Percentiles rank a stretch among this genome's conserved stretches.
Evolutionary conservation across 306 rosid species (phyloP).

Genomic region (Trichosanthes truncata): DNA sequence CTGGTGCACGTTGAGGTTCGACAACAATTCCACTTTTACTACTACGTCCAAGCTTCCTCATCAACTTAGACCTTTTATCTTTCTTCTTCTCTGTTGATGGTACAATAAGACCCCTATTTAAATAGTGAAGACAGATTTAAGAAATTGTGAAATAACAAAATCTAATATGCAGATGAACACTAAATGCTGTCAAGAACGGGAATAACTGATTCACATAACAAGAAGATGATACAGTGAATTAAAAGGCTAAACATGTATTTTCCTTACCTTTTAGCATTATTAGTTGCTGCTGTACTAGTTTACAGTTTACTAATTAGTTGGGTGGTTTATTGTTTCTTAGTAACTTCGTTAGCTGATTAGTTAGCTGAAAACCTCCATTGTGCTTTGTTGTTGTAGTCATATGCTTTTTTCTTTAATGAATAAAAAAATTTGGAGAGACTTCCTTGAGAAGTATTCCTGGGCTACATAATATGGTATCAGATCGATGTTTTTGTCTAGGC

Average conservation of each 20-base stretch:
- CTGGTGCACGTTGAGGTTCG: slow-evolving; percentile 73
- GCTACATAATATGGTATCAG: neutral
- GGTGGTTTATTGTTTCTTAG: neutral
- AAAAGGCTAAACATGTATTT: neutral
- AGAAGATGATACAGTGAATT: neutral
- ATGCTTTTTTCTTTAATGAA: neutral
- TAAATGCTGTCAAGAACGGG: neutral
- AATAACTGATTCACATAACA: neutral
- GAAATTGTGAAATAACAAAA: neutral
- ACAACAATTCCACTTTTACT: slow-evolving; percentile 57
- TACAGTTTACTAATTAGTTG: neutral
- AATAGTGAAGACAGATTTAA: slow-evolving; percentile 11
- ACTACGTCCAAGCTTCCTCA: slow-evolving; percentile 95
- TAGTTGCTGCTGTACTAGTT: neutral
- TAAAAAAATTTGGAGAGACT: neutral
- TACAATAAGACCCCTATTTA: slow-evolving; percentile 82
- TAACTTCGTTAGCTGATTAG: neutral
- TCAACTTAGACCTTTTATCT: slow-evolving; percentile 72
- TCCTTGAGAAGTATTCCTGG: neutral
- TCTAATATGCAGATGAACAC: neutral
- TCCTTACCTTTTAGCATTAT: neutral
- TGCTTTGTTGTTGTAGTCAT: neutral
- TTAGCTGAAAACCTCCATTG: neutral
- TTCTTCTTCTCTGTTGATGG: slow-evolving; percentile 93
- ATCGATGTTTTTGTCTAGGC: neutral